phyloP scores from a whole-genome alignment of 345 rosid genomes.

The Trapa incisa region DNA sequence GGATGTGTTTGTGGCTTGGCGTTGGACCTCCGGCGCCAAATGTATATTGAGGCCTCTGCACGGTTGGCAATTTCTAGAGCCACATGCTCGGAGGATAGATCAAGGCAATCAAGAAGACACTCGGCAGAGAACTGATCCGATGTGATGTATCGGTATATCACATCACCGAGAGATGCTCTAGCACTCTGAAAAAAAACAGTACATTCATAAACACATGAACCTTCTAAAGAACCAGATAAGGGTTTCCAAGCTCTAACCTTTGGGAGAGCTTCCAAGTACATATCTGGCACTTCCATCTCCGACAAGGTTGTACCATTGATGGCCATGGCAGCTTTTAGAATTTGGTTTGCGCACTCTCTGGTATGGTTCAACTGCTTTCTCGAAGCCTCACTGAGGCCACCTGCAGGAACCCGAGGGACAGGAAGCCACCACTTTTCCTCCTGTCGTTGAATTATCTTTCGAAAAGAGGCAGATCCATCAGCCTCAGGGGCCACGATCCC shows the following conservation, averaged over 20 bases:
- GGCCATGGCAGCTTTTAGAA: slow-evolving; percentile 92
- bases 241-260: slow-evolving; percentile 32
- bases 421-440: slow-evolving; percentile 99
- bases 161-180: slow-evolving; percentile 73
- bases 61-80: slow-evolving; percentile 87
- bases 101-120: slow-evolving; percentile 77
- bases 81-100: slow-evolving; percentile 73
- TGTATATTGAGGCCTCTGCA: slow-evolving; percentile 69
- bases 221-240: neutral
- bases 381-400: slow-evolving; percentile 66
- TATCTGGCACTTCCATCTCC: slow-evolving; percentile 91
- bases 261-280: slow-evolving; percentile 76
- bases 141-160: slow-evolving; percentile 66
- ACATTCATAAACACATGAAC: neutral
- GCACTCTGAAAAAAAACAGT: slow-evolving; percentile 47
- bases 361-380: slow-evolving; percentile 66
- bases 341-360: slow-evolving; percentile 70
- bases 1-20: slow-evolving; percentile 36
- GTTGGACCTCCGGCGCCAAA: slow-evolving; percentile 67
- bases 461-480: slow-evolving; percentile 81
- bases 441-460: slow-evolving; percentile 63
- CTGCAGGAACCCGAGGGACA: slow-evolving; percentile 76
- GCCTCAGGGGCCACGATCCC: slow-evolving; percentile 66
- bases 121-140: slow-evolving; percentile 80
- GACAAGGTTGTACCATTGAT: slow-evolving; percentile 56